Percentiles rank a stretch among this genome's conserved stretches.
phyloP scores from a whole-genome alignment of 805 yeast species.

The Metschnikowia cubensis region DNA sequence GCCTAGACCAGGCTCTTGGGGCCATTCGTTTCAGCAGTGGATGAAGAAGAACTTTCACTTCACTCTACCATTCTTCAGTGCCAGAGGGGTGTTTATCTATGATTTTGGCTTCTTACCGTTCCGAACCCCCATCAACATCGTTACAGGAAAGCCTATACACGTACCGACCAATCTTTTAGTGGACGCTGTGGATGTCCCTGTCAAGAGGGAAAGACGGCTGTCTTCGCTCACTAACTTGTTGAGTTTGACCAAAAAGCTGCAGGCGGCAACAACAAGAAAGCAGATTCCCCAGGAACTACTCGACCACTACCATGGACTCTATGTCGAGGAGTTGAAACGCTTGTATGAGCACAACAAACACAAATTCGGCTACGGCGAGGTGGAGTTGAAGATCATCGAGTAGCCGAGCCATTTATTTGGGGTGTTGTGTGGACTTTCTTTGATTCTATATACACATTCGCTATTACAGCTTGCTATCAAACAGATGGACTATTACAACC shows the following conservation, averaged over 20 bases:
- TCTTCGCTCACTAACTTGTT: conserved; percentile 30
- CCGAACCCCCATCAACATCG: conserved; percentile 73
- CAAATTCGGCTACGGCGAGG: conserved; percentile 48
- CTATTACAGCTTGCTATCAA: not conserved
- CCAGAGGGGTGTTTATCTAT: conserved; percentile 87
- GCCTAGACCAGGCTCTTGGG: conserved; percentile 38
- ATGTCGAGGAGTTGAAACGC: conserved; percentile 57
- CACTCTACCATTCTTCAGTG: conserved; percentile 87
- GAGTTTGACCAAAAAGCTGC: conserved; percentile 17
- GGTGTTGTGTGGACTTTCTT: not conserved
- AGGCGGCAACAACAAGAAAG: conserved; percentile 18
- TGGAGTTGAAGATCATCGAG: conserved; percentile 44
- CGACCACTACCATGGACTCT: conserved; percentile 67
- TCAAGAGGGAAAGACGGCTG: conserved; percentile 14
- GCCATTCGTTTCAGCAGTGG: conserved; percentile 64
- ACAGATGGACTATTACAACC: not conserved
- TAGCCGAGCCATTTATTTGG: conserved; percentile 11
- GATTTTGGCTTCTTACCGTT: conserved; percentile 90
- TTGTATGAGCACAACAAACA: conserved; percentile 66
- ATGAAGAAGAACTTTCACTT: conserved; percentile 71
- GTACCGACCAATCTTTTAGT: conserved; percentile 43
- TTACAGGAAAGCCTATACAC: conserved; percentile 64
- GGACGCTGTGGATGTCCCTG: conserved; percentile 29
- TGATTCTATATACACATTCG: not conserved
- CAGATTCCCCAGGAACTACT: conserved; percentile 42